phyloP scores from a whole-genome alignment of 257 asterid species.

The Verbascum thapsus region DNA sequence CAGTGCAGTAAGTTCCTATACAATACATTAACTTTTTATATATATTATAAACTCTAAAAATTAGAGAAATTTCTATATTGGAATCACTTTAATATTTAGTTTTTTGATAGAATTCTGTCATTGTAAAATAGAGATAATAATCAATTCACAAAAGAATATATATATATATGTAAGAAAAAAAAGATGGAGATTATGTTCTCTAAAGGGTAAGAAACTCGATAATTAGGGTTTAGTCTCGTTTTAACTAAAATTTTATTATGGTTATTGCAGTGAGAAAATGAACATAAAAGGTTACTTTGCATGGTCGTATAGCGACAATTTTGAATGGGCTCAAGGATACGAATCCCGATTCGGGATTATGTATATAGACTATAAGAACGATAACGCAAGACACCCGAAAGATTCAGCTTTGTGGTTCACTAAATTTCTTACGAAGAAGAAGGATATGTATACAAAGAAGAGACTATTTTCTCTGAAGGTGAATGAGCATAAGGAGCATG shows the following conservation, averaged over 20 bases:
- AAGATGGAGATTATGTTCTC: too few relatives aligned
- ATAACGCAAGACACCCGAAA: slow-evolving; percentile 32
- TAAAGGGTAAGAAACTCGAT: too few relatives aligned
- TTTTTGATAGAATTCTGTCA: too few relatives aligned
- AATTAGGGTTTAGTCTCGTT: neutral
- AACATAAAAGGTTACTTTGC: slow-evolving; percentile 36
- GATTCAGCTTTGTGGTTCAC: slow-evolving; percentile 34
- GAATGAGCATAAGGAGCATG: too few relatives aligned
- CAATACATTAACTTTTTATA: neutral
- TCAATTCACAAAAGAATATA: too few relatives aligned
- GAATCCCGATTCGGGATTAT: slow-evolving; percentile 37
- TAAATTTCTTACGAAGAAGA: slow-evolving; percentile 6
- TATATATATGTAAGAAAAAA: too few relatives aligned
- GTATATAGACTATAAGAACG: slow-evolving; percentile 35
- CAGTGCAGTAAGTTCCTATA: neutral
- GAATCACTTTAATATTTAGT: too few relatives aligned
- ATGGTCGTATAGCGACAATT: too few relatives aligned
- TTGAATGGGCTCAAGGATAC: slow-evolving; percentile 46
- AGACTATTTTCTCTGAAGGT: too few relatives aligned
- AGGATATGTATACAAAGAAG: too few relatives aligned
- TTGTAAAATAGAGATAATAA: too few relatives aligned
- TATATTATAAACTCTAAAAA: neutral
- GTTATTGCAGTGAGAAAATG: neutral
- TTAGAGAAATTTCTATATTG: neutral
- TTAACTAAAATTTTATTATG: neutral